These are phyloP conservation scores for Arthrocladium fulminans DNA, from an alignment of 2,329 filamentous ascomycete genomes.

Conservation along the genomic window DNA sequence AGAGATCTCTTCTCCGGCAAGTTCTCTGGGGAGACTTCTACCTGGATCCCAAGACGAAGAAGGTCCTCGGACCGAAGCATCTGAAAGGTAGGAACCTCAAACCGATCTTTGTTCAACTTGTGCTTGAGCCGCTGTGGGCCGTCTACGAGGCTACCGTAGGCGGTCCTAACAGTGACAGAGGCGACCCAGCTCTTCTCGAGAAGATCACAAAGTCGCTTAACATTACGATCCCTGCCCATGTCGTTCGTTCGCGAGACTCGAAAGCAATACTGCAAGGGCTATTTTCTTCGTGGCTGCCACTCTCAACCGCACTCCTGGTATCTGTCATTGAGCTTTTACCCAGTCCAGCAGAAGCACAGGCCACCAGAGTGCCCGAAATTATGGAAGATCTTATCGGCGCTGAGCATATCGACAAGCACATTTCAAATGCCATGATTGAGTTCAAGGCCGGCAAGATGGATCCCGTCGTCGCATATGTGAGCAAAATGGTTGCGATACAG, in stretches of 20 bases:
- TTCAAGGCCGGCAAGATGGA: constrained; percentile 64
- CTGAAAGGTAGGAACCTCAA: constrained; percentile 85
- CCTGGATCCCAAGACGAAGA: constrained; percentile 92
- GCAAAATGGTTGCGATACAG: constrained; percentile 94
- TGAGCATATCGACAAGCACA: constrained; percentile 55
- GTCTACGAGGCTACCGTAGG: constrained; percentile 86
- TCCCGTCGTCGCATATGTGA: constrained; percentile 87
- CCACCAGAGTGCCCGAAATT: constrained; percentile 67
- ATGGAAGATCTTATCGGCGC: constrained; percentile 72
- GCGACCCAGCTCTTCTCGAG: constrained; percentile 72
- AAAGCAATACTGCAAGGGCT: constrained; percentile 75
- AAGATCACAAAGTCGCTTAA: constrained; percentile 91
- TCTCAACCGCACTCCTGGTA: constrained; percentile 85
- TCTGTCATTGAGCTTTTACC: constrained; percentile 90
- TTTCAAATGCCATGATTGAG: constrained; percentile 72
- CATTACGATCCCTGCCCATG: constrained; percentile 73
- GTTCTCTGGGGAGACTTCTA: constrained; percentile 97
- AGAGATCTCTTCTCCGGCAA: constrained; percentile 77
- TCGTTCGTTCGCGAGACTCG: constrained; percentile 74
- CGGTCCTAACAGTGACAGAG: constrained; percentile 58
- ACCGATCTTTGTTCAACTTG: constrained; percentile 94
- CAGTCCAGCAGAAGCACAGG: constrained; percentile 71
- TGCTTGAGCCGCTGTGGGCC: constrained; percentile 92
- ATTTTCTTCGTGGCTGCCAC: constrained; percentile 80
- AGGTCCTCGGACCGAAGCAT: constrained; percentile 82